Evolutionary conservation across 1,139 yeast genomes (phyloP), one percentile per base, ranked within the genome.

Genomic region (Pichia terricola): DNA sequence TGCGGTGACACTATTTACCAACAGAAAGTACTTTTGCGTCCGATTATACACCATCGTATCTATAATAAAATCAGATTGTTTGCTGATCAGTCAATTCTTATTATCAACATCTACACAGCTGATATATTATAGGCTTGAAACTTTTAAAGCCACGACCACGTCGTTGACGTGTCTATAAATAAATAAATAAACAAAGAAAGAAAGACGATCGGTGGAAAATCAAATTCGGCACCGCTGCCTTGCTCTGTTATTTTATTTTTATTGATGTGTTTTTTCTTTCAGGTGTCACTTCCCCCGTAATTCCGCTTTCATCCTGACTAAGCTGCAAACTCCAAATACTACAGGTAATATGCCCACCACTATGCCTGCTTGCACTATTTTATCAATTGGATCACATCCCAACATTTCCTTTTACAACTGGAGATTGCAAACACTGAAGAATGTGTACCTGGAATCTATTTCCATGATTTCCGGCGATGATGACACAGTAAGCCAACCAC

Each of bases 381-480:
- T 30, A 11, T 30, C 58, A 4, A 69, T 73, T 53, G 77, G 79
- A 31, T 56, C 65, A 32, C 73, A 71, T 54, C 74, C 78, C 22
- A 72, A 73, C 53, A 57, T 73, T 28, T 67, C 70, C 28, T 73
- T 73, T 54, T 73, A 74, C 55, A 72, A 68, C 37, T 74, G 78
- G 78, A 60, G 75, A 43, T 56, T 72, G 43, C 66, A 61, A 41
- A 64, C 65, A 47, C 64, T 75, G 1, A 62, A 63, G 28, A 56
- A 66, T 3, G 66, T 67, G 32, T 65, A 65, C 33, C 57, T 72
- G 16, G 59, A 74, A 2, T 52, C 69, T 16, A 65, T 73, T 25
- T 63, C 48, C 28, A 40, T 16, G 22, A 16, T 16, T 16, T 16
- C 22, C 22, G 22, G 22, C 22, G 22, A 16, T 30, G 8, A 30